Percentiles rank a stretch among this genome's conserved stretches.
These are phyloP conservation scores for Wakefieldia striispora DNA, from an alignment of 768 basidiomycete species.

Conservation along the genomic window DNA sequence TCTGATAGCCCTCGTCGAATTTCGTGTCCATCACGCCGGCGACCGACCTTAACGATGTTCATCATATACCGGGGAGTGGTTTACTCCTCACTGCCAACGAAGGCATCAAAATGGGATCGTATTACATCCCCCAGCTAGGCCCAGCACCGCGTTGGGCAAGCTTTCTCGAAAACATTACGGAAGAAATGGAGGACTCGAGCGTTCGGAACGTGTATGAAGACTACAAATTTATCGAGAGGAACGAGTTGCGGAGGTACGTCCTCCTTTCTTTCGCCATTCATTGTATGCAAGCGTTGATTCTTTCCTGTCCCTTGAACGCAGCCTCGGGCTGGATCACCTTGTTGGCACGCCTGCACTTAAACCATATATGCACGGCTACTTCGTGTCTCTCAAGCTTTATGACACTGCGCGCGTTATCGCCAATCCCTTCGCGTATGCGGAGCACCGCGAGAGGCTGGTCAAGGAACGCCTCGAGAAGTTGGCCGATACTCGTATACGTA, in stretches of 20 bases:
- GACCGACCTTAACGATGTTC: slow-evolving; percentile 84
- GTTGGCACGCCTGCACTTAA: slow-evolving; percentile 93
- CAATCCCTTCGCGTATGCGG: slow-evolving; percentile 94
- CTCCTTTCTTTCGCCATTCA: slow-evolving; percentile 1
- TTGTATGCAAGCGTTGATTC: neutral
- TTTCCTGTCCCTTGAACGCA: slow-evolving; percentile 28
- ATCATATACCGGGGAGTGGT: slow-evolving; percentile 87
- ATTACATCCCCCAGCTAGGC: slow-evolving; percentile 94
- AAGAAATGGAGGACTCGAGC: slow-evolving; percentile 93
- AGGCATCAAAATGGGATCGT: slow-evolving; percentile 92
- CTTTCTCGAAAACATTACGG: slow-evolving; percentile 98
- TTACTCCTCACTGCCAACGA: slow-evolving; percentile 92
- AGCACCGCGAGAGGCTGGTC: slow-evolving; percentile 87
- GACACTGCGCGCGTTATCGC: slow-evolving; percentile 93
- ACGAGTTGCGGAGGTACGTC: slow-evolving; percentile 79
- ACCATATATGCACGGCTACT: slow-evolving; percentile 99
- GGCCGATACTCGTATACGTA: slow-evolving; percentile 88
- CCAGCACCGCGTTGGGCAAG: slow-evolving; percentile 96
- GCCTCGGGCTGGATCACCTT: slow-evolving; percentile 93
- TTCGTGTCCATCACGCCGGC: slow-evolving; percentile 92
- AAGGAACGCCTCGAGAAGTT: slow-evolving; percentile 90
- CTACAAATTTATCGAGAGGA: slow-evolving; percentile 93
- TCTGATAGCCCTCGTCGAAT: slow-evolving; percentile 70
- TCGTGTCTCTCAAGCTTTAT: slow-evolving; percentile 93
- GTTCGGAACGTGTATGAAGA: slow-evolving; percentile 85